phyloP scores from a whole-genome alignment of 495 filamentous ascomycete genomes.

The Neurospora sp. region DNA sequence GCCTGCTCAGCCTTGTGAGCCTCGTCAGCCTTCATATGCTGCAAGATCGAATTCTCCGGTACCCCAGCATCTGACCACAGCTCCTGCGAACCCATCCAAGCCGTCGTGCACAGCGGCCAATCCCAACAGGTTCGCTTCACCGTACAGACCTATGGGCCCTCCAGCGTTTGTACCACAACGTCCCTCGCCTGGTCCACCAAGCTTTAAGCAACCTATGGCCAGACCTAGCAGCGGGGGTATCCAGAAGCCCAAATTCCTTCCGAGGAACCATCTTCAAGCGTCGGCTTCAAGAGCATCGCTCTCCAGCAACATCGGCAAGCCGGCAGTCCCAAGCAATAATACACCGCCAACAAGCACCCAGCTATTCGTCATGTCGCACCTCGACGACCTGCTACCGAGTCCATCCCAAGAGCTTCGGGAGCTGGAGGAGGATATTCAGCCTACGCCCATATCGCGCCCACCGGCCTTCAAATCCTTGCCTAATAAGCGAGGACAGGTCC shows the following conservation, averaged over 20 bases:
- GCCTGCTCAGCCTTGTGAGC: not conserved
- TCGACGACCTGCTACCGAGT: slow-evolving; percentile 40
- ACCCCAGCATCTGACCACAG: fast-evolving
- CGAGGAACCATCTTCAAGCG: slow-evolving; percentile 1
- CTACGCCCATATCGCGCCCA: not conserved
- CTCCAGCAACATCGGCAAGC: not conserved
- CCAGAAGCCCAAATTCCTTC: not conserved
- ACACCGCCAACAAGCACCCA: slow-evolving; percentile 1
- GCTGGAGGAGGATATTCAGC: slow-evolving; percentile 17
- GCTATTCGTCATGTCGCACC: slow-evolving; percentile 9
- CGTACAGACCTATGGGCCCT: not conserved
- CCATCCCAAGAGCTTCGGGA: slow-evolving; percentile 38
- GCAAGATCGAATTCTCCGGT: not conserved
- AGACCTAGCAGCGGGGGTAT: not conserved
- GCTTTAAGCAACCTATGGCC: not conserved
- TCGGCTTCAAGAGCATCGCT: not conserved
- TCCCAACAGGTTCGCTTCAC: not conserved
- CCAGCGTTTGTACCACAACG: not conserved
- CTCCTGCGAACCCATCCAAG: not conserved
- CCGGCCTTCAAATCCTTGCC: not conserved
- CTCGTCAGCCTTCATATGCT: not conserved
- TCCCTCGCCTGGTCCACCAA: not conserved
- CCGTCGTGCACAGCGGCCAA: not conserved
- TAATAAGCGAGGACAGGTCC: not conserved
- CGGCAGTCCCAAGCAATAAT: not conserved